phyloP scores from a whole-genome alignment of 2,329 filamentous ascomycete species.

The Ustulina deusta region DNA sequence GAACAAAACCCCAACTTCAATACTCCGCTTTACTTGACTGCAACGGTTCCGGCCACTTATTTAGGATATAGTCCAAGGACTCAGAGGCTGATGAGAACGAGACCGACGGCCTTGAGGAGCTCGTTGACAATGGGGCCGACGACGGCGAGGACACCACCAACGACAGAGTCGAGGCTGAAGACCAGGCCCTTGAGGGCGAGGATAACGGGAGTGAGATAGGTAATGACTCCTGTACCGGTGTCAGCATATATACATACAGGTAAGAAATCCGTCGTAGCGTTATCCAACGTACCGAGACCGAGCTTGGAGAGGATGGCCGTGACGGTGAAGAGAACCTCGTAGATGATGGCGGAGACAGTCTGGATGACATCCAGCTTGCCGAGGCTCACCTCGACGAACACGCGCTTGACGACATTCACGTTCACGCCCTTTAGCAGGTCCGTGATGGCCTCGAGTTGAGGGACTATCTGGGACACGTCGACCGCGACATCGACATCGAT shows the following conservation, averaged over 20 bases:
- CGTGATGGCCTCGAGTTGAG: slow-evolving; percentile 42
- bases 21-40: background rate
- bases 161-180: slow-evolving; percentile 46
- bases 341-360: slow-evolving; percentile 44
- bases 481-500: slow-evolving; percentile 37
- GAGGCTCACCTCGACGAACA: slow-evolving; percentile 36
- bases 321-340: slow-evolving; percentile 44
- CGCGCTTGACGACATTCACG: slow-evolving; percentile 40
- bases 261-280: background rate
- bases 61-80: slow-evolving; percentile 29
- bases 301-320: slow-evolving; percentile 48
- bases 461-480: slow-evolving; percentile 41
- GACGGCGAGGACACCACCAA: slow-evolving; percentile 42
- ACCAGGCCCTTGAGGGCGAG: slow-evolving; percentile 41
- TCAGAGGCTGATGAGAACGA: slow-evolving; percentile 41
- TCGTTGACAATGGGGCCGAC: slow-evolving; percentile 44
- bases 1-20: slow-evolving; percentile 2
- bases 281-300: slow-evolving; percentile 44
- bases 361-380: slow-evolving; percentile 45
- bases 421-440: slow-evolving; percentile 41
- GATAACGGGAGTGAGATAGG: slow-evolving; percentile 43
- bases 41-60: background rate
- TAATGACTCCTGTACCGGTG: slow-evolving; percentile 39
- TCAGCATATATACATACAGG: slow-evolving; percentile 21
- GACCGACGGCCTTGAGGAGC: slow-evolving; percentile 45